Base-by-base conservation (phyloP, 768 basidiomycete genomes). In the Candolleomyces eurysporus region DNA sequence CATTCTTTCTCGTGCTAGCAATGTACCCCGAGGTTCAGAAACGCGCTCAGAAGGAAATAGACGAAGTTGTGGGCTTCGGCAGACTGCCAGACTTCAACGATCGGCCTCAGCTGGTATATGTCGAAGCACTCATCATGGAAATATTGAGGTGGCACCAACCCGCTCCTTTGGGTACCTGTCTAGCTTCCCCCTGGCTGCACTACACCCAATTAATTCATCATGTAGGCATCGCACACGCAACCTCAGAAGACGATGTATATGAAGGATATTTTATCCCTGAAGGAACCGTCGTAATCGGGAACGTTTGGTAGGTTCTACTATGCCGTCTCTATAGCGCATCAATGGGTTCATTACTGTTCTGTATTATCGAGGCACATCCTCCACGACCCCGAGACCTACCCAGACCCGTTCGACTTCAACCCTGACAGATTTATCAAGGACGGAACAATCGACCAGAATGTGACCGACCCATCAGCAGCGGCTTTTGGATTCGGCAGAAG, bases 231-330 rank as follows among this genome's bases (percentile, higher is more conserved):
- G 72, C 75, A 4, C 76, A 77, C 53, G 64, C 69, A 16, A 64
- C 67, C 1, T 65, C 66, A 16, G 67, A 73, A 32, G 78, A 79
- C 53, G 81, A 80, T 59, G 61, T 75, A 7, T 80, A 82, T 61
- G 68, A 76, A 11, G 75, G 75, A 3, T 75, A 74, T 60, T 65
- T 66, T 45, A 73, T 78, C 16, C 77, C 76, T 0, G 68, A 72
- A 36, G 77, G 76, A 59, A 61, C 78, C 5, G 42, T 75, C 2
- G 64, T 78, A 16, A 42, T 76, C 30, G 64, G 68, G 30, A 79
- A 79, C 31, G 64, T 70, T 21, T 79, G 76, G 78, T 74, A 2
- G 63, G 8, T 36, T 62, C 36, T 26, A 4, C 26, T 26, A 26
- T 2, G 26, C 26, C 26, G 26, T 26, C 45, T 39, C n/a, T 8